A percentile compares a stretch with the other conserved stretches of the same genome.
phyloP scores from a whole-genome alignment of 2,329 filamentous ascomycete species.

The Falciphora oryzae region DNA sequence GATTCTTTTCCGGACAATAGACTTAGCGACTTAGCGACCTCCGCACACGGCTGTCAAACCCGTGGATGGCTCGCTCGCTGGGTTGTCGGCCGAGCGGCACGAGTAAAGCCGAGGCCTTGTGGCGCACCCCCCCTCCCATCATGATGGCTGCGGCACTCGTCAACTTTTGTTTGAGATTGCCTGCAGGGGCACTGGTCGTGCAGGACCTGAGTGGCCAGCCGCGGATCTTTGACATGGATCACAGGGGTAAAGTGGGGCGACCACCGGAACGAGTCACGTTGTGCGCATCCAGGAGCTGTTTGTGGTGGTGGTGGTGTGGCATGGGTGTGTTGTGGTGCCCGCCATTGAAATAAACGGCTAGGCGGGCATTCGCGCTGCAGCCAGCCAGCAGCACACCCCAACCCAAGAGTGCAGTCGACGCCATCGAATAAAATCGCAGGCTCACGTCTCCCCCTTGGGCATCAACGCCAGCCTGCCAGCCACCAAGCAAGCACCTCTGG shows the following conservation, averaged over 20 bases:
- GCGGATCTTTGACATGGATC: not conserved
- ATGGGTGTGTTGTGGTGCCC: too few species aligned
- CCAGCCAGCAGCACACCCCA: not conserved
- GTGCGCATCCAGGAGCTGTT: not conserved
- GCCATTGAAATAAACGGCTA: not conserved
- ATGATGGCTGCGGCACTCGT: constrained; percentile 1
- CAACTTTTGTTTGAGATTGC: constrained; percentile 6
- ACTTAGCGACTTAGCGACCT: too few species aligned
- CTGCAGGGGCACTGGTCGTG: constrained; percentile 3
- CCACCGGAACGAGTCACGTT: constrained; percentile 1
- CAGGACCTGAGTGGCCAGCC: constrained; percentile 4
- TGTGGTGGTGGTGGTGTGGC: not conserved
- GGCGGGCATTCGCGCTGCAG: not conserved
- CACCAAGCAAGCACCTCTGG: too few species aligned
- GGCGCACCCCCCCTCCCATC: not conserved
- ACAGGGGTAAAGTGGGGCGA: constrained; percentile 4
- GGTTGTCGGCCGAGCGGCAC: not conserved
- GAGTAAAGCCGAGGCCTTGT: not conserved
- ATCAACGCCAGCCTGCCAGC: not conserved
- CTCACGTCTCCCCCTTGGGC: not conserved
- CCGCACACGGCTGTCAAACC: too few species aligned
- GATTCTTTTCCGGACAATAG: too few species aligned
- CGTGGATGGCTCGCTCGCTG: too few species aligned
- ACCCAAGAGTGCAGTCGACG: too few species aligned
- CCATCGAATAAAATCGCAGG: too few species aligned